Base-by-base conservation (phyloP, 208 protist genomes). In the Wallacemonas sp. region DNA sequence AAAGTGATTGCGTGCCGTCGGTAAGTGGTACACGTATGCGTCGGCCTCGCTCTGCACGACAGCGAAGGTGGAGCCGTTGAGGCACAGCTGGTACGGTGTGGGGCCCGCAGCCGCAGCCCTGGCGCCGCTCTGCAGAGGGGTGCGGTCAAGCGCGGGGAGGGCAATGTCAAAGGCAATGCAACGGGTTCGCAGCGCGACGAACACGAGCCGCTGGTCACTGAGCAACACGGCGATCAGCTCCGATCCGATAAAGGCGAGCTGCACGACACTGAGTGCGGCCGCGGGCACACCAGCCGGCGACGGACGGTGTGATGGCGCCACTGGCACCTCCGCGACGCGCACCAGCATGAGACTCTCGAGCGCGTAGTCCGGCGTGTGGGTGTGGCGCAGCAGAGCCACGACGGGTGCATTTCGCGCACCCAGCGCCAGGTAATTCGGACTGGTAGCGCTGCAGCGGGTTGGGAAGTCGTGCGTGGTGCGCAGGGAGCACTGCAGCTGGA, bases 1-100 rank as follows among this genome's bases (percentile, higher is more conserved):
- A 17, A 39, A 74, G 61, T 71, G 65, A 38, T 76, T 66, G 3
- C 65, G 65, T 11, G 70, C 68, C 0, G 74, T 73, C 1, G 81
- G 81, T 1, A 87, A 61, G 60, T 87, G 68, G 66, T 76, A 80
- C 9, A 78, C 23, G 49, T 61, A 66, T 14, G 69, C 43, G n/a
- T 81, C 57, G 17, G 57, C 30, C n/a, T 41, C 65, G 24, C 55
- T 43, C 27, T 52, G 41, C 65, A 76, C 80, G 16, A 65, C 41
- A 19, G 57, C 77, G 62, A 83, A 87, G 8, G 76, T 75, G 24
- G 74, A 62, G 4, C 80, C 80, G 23, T 16, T 2, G 11, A 61
- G 17, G 29, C 33, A 44, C 8, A 74, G 47, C 21, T 36, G 33
- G 9, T 63, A 54, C 56, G 68, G 14, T 33, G 9, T 23, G 4